phyloP scores from a whole-genome alignment of 345 rosid genomes.

The Eucalyptus paniculata region DNA sequence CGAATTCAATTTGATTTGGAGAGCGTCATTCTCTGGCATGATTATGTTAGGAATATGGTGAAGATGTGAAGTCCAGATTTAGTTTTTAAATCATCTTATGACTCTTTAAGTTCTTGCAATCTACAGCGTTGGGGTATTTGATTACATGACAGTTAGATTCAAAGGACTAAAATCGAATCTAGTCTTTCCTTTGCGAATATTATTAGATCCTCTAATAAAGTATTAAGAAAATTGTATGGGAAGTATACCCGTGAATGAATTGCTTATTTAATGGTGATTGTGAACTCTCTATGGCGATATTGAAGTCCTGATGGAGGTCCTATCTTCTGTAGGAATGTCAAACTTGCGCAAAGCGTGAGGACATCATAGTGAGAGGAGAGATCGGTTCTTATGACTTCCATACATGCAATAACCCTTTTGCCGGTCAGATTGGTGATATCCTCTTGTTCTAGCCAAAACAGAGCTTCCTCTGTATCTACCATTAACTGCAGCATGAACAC shows the following conservation, averaged over 20 bases:
- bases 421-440: neutral
- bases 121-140: neutral
- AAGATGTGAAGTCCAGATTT: neutral
- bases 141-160: neutral
- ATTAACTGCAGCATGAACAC: neutral
- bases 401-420: neutral
- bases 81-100: neutral
- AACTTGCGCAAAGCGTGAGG: neutral
- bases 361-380: neutral
- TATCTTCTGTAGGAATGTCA: neutral
- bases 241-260: neutral
- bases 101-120: neutral
- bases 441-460: neutral
- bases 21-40: neutral
- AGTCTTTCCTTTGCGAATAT: neutral
- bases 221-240: neutral
- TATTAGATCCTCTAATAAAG: neutral
- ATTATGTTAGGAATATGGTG: neutral
- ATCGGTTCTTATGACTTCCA: neutral
- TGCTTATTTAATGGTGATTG: neutral
- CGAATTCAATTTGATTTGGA: neutral
- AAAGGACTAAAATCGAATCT: neutral
- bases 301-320: neutral
- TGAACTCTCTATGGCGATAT: neutral
- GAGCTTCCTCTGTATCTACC: neutral